Conservation (phyloP, 345 rosid genomes). For the Diplotaxis tenuifolia region DNA sequence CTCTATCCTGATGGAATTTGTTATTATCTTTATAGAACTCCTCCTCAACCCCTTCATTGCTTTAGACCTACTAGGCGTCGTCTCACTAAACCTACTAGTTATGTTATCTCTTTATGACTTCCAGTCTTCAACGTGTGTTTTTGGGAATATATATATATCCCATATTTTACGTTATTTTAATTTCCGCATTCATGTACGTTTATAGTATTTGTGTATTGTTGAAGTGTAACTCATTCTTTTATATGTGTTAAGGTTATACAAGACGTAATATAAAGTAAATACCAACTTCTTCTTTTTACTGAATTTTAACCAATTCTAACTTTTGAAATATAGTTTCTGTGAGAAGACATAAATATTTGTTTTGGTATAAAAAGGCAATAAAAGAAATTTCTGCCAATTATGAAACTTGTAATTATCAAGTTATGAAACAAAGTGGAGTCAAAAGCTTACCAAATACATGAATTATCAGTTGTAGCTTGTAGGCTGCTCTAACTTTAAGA, state of each 20-base stretch:
- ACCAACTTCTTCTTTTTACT: background rate
- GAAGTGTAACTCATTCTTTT: background rate
- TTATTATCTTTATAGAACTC: too few species aligned
- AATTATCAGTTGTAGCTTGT: constrained; percentile 8
- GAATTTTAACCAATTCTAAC: background rate
- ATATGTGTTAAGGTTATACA: background rate
- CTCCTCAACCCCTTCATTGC: too few species aligned
- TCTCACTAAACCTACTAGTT: background rate
- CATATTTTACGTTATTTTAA: background rate
- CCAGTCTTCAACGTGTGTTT: background rate
- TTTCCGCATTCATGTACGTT: background rate
- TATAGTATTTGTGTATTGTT: background rate
- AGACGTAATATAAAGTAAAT: background rate
- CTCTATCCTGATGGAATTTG: background rate
- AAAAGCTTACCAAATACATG: background rate
- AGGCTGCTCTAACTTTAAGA: background rate
- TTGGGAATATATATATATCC: background rate
- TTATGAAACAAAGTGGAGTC: background rate
- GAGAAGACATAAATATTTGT: background rate
- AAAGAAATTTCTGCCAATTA: background rate
- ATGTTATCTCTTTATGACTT: too few species aligned
- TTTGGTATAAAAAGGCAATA: background rate
- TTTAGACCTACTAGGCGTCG: too few species aligned
- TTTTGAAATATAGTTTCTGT: background rate
- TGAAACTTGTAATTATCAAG: background rate